Percentiles rank a stretch among this genome's conserved stretches.
Evolutionary conservation across 768 basidiomycete species (phyloP).

Genomic region (Suillus hirtellus): DNA sequence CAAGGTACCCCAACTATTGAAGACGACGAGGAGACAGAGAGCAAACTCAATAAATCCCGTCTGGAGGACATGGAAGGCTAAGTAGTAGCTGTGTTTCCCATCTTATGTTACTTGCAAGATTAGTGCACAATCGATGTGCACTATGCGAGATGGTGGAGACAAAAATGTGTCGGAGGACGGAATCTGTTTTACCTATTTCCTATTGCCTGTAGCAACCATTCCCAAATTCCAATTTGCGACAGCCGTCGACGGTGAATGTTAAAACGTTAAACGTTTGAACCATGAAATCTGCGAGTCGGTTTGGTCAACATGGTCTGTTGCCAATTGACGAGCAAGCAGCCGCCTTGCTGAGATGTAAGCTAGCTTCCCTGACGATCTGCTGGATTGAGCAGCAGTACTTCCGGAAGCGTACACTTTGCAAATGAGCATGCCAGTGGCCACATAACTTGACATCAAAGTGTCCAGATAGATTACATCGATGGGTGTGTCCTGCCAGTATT

Average conservation of each 20-base stretch:
- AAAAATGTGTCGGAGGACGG: background rate
- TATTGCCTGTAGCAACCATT: background rate
- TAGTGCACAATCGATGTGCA: conserved; percentile 2
- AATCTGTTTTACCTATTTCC: background rate
- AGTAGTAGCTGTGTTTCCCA: conserved; percentile 14
- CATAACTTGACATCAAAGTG: too few relatives aligned
- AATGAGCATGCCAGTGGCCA: too few relatives aligned
- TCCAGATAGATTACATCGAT: too few relatives aligned
- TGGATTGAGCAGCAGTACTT: too few relatives aligned
- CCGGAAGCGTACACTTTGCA: too few relatives aligned
- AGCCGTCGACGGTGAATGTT: too few relatives aligned
- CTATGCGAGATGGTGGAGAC: background rate
- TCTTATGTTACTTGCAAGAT: conserved; percentile 8
- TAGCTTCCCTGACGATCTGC: too few relatives aligned
- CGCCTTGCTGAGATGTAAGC: background rate
- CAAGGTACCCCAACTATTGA: conserved; percentile 30
- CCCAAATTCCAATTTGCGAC: too few relatives aligned
- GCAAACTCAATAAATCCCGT: conserved; percentile 38
- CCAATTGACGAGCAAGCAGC: background rate
- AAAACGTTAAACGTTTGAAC: background rate
- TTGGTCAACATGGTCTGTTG: background rate
- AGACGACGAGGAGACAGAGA: conserved; percentile 41
- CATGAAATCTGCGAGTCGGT: background rate
- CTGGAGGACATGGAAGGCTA: conserved; percentile 58
- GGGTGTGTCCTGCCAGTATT: too few relatives aligned